Evolutionary conservation across 495 filamentous ascomycete genomes (phyloP).

Genomic region (Hyaloscypha bicolor): DNA sequence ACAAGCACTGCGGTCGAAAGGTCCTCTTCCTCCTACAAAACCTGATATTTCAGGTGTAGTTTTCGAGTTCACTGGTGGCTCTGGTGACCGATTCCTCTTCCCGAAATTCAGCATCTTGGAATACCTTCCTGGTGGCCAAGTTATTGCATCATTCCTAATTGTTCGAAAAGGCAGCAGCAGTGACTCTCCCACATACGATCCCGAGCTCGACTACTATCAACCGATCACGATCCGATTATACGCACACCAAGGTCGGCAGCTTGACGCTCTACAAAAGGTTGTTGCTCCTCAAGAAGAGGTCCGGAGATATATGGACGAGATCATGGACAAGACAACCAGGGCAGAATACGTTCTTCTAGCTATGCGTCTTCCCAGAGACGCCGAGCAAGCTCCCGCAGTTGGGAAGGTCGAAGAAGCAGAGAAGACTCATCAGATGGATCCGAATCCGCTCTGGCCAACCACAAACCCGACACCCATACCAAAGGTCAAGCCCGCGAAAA

Average conservation of each 20-base stretch:
- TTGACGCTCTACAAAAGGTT: slow-evolving; percentile 75
- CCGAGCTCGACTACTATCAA: slow-evolving; percentile 79
- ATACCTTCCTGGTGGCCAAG: slow-evolving; percentile 51
- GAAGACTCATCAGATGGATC: slow-evolving; percentile 19
- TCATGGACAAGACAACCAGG: slow-evolving; percentile 75
- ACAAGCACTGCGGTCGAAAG: slow-evolving; percentile 53
- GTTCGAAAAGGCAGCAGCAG: slow-evolving; percentile 59
- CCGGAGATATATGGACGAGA: slow-evolving; percentile 76
- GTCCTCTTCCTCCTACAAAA: slow-evolving; percentile 51
- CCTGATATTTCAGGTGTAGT: slow-evolving; percentile 72
- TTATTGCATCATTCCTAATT: slow-evolving; percentile 67
- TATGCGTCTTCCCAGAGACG: slow-evolving; percentile 61
- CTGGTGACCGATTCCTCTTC: slow-evolving; percentile 86
- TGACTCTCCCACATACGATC: slow-evolving; percentile 48
- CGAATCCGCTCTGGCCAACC: slow-evolving; percentile 45
- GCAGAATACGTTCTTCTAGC: slow-evolving; percentile 70
- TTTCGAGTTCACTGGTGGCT: slow-evolving; percentile 81
- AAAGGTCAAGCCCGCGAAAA: slow-evolving; percentile 36
- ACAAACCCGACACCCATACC: slow-evolving; percentile 36
- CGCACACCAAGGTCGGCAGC: slow-evolving; percentile 59
- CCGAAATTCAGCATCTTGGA: slow-evolving; percentile 87
- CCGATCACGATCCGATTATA: slow-evolving; percentile 82
- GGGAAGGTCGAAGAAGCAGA: slow-evolving; percentile 27
- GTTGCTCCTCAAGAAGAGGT: slow-evolving; percentile 81
- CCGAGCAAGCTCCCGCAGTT: slow-evolving; percentile 34